Evolutionary conservation across 2,329 filamentous ascomycete species (phyloP), one percentile per base, ranked within the genome.

Genomic region (Fusarium musae): DNA sequence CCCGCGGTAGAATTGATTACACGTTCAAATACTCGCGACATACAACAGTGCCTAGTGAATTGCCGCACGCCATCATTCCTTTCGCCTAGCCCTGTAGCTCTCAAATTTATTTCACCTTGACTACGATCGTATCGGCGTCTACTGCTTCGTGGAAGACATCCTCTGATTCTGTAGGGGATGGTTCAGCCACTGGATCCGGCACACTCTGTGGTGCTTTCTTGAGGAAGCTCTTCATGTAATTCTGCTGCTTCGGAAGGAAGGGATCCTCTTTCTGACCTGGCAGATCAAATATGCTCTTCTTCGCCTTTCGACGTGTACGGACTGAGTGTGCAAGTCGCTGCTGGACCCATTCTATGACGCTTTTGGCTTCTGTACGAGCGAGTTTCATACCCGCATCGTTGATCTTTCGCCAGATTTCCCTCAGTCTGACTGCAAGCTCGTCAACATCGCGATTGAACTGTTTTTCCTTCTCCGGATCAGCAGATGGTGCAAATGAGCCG

Each of bases 361-460:
- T 90, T 82, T 97, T 97, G 17, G 93, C 90, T 78, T 97, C 91
- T 36, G 93, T 92, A 36, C 93, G 88, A 21, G 88, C 87, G 65
- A 96, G 85, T 28, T 90, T 90, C 49, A 93, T 92, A 44, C 93
- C 93, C 2, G 91, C 88, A 77, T 95, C 93, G 66, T 91, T 88
- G 77, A 97, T 97, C 43, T 87, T 87, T 64, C 85, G 84, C 81
- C 86, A 86, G 37, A 91, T 83, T 21, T 82, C 80, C 70, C 91
- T 89, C 58, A 97, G 84, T 39, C 84, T 85, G 23, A 83, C 82
- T 3, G 89, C 86, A 9, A 97, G 85, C 28, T 83, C 84, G 80
- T 97, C 95, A 39, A 97, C 85, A 16, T 90, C 85, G 10, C 83
- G 81, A 78, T 98, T 93, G 84, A 96, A 97, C 6, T 83, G 69